Conservation (phyloP, 768 basidiomycete species). For the Termitomyces sp. region DNA sequence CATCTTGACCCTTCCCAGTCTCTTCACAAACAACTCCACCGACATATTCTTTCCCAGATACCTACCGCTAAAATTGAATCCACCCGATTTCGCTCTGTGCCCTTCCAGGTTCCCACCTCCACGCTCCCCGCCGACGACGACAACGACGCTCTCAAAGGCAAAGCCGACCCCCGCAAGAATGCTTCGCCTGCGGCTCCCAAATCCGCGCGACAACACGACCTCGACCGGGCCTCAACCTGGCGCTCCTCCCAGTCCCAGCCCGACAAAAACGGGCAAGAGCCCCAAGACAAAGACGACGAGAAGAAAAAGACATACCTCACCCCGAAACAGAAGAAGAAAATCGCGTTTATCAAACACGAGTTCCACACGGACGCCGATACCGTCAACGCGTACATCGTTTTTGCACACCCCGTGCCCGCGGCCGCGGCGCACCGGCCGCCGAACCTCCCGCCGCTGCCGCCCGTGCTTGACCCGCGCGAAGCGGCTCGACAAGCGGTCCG, state of each 20-base stretch:
- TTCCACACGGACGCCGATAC: conserved; percentile 73
- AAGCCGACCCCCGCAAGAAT: conserved; percentile 20
- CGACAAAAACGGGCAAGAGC: conserved; percentile 32
- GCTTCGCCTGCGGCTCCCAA: conserved; percentile 20
- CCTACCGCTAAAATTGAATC: conserved; percentile 85
- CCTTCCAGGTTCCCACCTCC: conserved; percentile 80
- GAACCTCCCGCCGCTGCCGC: conserved; percentile 46
- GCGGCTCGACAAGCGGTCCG: conserved; percentile 57
- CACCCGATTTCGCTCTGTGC: conserved; percentile 87
- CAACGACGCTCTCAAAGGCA: conserved; percentile 27
- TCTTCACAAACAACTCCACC: conserved; percentile 66
- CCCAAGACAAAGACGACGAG: conserved; percentile 26
- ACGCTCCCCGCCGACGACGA: conserved; percentile 43
- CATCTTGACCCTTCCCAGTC: conserved; percentile 37
- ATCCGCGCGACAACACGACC: conserved; percentile 41
- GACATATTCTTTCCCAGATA: conserved; percentile 67
- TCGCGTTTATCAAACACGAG: conserved; percentile 91
- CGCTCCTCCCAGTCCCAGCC: conserved; percentile 31
- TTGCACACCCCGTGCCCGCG: conserved; percentile 57
- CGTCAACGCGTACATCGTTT: conserved; percentile 88
- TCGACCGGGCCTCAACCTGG: conserved; percentile 58
- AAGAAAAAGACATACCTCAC: conserved; percentile 53
- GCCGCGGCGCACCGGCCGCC: conserved; percentile 29
- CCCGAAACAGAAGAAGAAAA: conserved; percentile 83
- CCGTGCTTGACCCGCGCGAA: conserved; percentile 59